Base-by-base conservation (phyloP, 2,329 filamentous ascomycete genomes). In the Trichoderma asperellum region DNA sequence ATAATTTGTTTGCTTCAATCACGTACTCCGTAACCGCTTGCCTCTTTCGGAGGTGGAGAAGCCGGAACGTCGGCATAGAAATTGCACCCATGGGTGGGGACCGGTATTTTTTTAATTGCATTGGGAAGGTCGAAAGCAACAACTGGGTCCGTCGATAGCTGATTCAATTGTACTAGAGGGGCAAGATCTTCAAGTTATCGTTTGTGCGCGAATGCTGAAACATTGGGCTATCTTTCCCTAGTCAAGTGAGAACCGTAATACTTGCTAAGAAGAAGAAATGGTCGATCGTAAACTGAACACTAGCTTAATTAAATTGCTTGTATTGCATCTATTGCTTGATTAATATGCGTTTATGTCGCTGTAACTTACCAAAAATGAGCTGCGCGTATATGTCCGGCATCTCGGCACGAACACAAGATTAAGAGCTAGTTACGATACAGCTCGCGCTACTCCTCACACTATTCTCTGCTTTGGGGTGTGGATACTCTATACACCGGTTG, bases 41-140 rank as follows among this genome's bases (percentile, higher is more conserved):
- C 62, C 35, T 43, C 0, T 43, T 34, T 32, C 43, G 34, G 35
- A 56, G 21, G 37, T 43, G 62, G 49, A 34, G 62, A 65, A 40
- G 16, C 56, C 62, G 62, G 62, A 65, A 57, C 35, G 24, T 65
- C 62, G 62, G 62, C 62, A 65, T 65, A 10, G 4, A 29, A 16
- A 16, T 43, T 47, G 37, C 18, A 34, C 21, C 43, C 32, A 56
- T 52, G 57, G 55, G 62, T 27, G n/a, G 24, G 35, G 35, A 43
- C 43, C n/a, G 52, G 52, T 12, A 56, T 18, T 24, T 64, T 4
- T 32, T 18, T 32, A 21, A 27, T 24, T 11, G 24, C 4, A 57
- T 56, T 11, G 21, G 62, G 62, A 65, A 65, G 62, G 62, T 65
- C 29, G 52, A 27, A 29, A 27, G 5, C 12, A 29, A 16, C 24